These are phyloP conservation scores for Boletus subcaerulescens DNA, from an alignment of 768 basidiomycete genomes.

Conservation along the genomic window DNA sequence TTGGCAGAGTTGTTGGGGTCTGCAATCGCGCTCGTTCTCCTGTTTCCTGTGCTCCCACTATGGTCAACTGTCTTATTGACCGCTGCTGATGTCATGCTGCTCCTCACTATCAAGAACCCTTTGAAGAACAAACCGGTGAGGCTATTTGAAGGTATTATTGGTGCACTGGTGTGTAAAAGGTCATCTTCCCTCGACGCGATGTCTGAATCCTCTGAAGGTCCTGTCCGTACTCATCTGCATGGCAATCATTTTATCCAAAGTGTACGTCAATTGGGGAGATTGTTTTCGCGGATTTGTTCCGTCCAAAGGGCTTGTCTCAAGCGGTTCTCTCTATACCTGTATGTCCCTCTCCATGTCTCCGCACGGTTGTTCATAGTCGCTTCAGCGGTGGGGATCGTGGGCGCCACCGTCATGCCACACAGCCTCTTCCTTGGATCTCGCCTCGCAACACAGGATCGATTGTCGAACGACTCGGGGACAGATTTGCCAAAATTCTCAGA, in stretches of 20 bases:
- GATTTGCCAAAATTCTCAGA: constrained; percentile 15
- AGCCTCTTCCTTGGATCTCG: constrained; percentile 87
- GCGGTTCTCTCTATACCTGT: constrained; percentile 66
- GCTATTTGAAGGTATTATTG: constrained; percentile 66
- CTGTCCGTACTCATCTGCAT: constrained; percentile 77
- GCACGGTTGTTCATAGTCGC: constrained; percentile 11
- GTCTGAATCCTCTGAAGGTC: constrained; percentile 39
- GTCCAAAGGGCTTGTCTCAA: constrained; percentile 56
- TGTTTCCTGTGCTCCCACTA: constrained; percentile 65
- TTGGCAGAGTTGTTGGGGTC: constrained; percentile 80
- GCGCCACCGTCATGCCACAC: constrained; percentile 93
- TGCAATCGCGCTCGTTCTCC: constrained; percentile 75
- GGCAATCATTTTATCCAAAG: constrained; percentile 67
- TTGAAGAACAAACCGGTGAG: constrained; percentile 62
- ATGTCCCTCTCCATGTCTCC: constrained; percentile 21
- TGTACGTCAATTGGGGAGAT: constrained; percentile 66
- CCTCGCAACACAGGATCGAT: constrained; percentile 78
- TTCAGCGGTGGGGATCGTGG: constrained; percentile 67
- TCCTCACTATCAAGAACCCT: constrained; percentile 73
- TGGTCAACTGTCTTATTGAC: constrained; percentile 74
- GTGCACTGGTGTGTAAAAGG: constrained; percentile 46
- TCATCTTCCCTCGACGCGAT: background rate
- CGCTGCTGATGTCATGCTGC: constrained; percentile 61
- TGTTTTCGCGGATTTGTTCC: constrained; percentile 79
- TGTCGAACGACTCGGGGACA: constrained; percentile 35